A percentile compares a stretch with the other conserved stretches of the same genome.
Conservation (phyloP, 306 rosid species). For the Acacia melanoxylon region DNA sequence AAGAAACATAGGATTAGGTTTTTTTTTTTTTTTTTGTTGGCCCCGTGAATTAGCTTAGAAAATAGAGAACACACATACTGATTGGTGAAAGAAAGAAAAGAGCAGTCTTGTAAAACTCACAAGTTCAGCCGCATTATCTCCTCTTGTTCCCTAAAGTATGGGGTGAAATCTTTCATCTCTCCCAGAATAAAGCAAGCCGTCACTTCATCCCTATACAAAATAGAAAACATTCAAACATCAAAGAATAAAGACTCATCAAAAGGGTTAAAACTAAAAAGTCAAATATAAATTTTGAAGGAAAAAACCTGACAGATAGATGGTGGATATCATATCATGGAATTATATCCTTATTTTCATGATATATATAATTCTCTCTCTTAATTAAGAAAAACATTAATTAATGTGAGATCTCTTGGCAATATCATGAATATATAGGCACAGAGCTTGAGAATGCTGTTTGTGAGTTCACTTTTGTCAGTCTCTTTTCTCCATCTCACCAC, state of each 20-base stretch:
- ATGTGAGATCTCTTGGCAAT: neutral
- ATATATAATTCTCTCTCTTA: neutral
- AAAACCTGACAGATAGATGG: neutral
- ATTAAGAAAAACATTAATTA: neutral
- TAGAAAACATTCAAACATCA: neutral
- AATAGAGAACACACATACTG: neutral
- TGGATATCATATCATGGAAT: neutral
- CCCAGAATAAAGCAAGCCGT: neutral
- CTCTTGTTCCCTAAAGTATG: conserved; percentile 2
- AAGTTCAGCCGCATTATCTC: conserved; percentile 9
- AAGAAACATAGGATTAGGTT: conserved; percentile 31
- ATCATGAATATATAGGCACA: conserved; percentile 32
- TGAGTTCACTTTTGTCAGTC: conserved; percentile 45
- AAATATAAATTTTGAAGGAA: neutral
- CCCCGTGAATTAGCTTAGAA: neutral
- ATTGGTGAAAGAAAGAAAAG: conserved; percentile 2
- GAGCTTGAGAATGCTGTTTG: conserved; percentile 35
- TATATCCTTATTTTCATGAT: conserved; percentile 35
- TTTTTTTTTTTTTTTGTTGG: conserved; percentile 10
- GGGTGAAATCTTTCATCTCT: neutral
- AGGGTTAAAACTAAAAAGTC: neutral
- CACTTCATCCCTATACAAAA: neutral
- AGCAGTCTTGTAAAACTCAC: neutral
- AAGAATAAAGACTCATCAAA: neutral
- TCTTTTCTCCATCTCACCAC: conserved; percentile 35